These are phyloP conservation scores for Coniophora puteana DNA, from an alignment of 1,284 basidiomycete species.

Conservation along the genomic window DNA sequence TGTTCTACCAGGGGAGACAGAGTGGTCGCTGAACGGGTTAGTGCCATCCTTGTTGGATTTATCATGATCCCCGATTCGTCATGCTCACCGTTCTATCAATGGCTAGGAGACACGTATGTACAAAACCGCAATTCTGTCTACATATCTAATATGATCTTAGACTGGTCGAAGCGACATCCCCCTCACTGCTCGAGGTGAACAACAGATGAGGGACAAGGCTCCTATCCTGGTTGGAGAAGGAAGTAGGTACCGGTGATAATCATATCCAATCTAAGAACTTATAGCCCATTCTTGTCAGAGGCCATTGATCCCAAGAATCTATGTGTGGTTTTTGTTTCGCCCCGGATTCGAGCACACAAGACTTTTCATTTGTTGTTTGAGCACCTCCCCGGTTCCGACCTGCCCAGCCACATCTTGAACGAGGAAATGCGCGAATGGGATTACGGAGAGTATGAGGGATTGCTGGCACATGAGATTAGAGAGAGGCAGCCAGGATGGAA, in stretches of 20 bases:
- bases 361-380: constrained; percentile 84
- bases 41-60: constrained; percentile 15
- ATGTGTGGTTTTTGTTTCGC: constrained; percentile 79
- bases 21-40: constrained; percentile 88
- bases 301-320: constrained; percentile 79
- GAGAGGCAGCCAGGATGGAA: constrained; percentile 64
- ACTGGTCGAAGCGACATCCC: constrained; percentile 89
- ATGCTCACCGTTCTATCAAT: constrained; percentile 9
- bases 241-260: too few relatives aligned
- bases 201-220: constrained; percentile 66
- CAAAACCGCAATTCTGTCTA: neutral
- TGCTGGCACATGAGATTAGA: constrained; percentile 72
- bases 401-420: constrained; percentile 54
- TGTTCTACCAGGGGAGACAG: constrained; percentile 71
- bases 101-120: constrained; percentile 66
- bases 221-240: constrained; percentile 68
- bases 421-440: constrained; percentile 83
- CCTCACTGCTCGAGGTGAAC: constrained; percentile 78
- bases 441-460: constrained; percentile 89
- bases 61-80: too few relatives aligned
- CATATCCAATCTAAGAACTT: constrained; percentile 2
- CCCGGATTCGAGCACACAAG: constrained; percentile 76
- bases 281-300: constrained; percentile 40
- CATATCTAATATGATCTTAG: constrained; percentile 36
- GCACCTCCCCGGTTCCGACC: constrained; percentile 41